Evolutionary conservation across 805 yeast species (phyloP).

Genomic region (Ogataea nonfermentans): DNA sequence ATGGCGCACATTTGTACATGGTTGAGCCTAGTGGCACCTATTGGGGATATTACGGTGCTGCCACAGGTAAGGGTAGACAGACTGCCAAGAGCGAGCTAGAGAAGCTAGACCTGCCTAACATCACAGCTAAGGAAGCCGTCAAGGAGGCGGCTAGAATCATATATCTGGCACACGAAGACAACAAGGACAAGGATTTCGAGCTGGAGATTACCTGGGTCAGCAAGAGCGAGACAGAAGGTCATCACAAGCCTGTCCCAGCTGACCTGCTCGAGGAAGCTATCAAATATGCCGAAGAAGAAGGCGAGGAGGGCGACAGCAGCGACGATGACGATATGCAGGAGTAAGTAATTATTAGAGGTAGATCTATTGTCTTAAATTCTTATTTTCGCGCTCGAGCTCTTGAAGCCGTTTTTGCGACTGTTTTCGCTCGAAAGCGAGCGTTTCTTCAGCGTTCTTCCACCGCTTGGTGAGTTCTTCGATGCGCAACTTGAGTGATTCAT

Average conservation of each 20-base stretch:
- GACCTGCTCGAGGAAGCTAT: constrained; percentile 81
- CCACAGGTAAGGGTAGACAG: constrained; percentile 98
- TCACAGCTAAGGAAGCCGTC: constrained; percentile 78
- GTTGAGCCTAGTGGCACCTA: constrained; percentile 95
- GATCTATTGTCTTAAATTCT: constrained; percentile 9
- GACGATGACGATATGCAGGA: constrained; percentile 37
- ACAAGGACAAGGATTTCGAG: constrained; percentile 96
- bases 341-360: constrained; percentile 8
- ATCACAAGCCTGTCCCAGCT: constrained; percentile 77
- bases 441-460: constrained; percentile 72
- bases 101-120: constrained; percentile 70
- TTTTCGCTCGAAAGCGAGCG: constrained; percentile 57
- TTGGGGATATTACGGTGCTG: constrained; percentile 98
- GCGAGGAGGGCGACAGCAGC: constrained; percentile 52
- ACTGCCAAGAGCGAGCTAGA: constrained; percentile 96
- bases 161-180: constrained; percentile 93
- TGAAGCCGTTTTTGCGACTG: constrained; percentile 51
- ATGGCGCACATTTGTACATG: constrained; percentile 89
- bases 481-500: constrained; percentile 38
- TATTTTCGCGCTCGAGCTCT: constrained; percentile 57
- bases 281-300: constrained; percentile 77
- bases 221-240: constrained; percentile 68
- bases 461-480: constrained; percentile 60
- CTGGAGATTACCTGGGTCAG: constrained; percentile 92
- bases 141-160: constrained; percentile 93